phyloP scores from a whole-genome alignment of 768 basidiomycete genomes.

The Tricholoma saponaceum region DNA sequence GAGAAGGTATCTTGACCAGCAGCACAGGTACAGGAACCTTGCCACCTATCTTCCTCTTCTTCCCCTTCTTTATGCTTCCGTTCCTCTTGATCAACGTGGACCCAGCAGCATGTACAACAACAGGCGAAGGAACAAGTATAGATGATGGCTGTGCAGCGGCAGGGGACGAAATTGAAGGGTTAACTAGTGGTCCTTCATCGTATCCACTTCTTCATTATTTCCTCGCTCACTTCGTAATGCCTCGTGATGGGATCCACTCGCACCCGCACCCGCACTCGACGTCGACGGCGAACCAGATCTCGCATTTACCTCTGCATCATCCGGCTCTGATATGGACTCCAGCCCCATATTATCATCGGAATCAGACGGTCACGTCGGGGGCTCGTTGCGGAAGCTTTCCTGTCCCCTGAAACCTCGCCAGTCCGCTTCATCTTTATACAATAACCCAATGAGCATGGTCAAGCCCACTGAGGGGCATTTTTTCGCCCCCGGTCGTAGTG shows the following conservation, averaged over 20 bases:
- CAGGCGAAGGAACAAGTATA: constrained; percentile 3
- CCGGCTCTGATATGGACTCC: constrained; percentile 79
- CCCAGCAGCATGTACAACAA: constrained; percentile 3
- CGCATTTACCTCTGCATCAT: constrained; percentile 49
- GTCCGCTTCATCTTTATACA: constrained; percentile 78
- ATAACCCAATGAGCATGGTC: constrained; percentile 97
- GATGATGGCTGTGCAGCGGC: constrained; percentile 7
- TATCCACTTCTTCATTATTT: constrained; percentile 58
- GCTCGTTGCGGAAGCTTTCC: constrained; percentile 67
- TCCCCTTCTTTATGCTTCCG: constrained; percentile 23
- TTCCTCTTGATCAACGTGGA: constrained; percentile 11
- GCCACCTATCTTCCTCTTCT: constrained; percentile 37
- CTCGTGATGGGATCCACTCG: constrained; percentile 22
- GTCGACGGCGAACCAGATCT: constrained; percentile 36
- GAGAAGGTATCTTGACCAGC: constrained; percentile 32
- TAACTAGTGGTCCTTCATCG: constrained; percentile 70
- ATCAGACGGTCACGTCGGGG: constrained; percentile 77
- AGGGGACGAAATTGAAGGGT: constrained; percentile 47
- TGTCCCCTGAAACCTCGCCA: constrained; percentile 79
- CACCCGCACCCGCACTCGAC: constrained; percentile 37
- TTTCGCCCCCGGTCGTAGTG: constrained; percentile 95
- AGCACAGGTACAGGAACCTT: constrained; percentile 41
- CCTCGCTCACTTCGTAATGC: constrained; percentile 25
- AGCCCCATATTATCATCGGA: constrained; percentile 75
- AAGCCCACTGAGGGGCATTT: constrained; percentile 94